Percentiles rank a stretch among this genome's conserved stretches.
phyloP scores from a whole-genome alignment of 2,329 filamentous ascomycete genomes.

The Neonectria faginata region DNA sequence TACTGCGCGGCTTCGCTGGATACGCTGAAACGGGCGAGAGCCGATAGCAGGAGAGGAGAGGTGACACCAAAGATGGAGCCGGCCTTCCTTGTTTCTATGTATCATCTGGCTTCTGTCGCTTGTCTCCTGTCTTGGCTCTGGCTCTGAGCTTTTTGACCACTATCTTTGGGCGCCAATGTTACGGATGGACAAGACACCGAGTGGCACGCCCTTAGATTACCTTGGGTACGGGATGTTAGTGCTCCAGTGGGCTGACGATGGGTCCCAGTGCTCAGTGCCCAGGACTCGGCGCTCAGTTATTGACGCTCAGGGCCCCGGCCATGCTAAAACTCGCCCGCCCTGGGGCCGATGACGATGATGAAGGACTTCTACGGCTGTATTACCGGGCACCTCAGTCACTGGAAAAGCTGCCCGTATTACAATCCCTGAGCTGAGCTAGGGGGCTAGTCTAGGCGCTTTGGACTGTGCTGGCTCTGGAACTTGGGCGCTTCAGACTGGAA shows the following conservation, averaged over 20 bases:
- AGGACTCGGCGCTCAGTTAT: neutral
- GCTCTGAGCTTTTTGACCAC: neutral
- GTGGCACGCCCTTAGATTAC: conserved; percentile 4
- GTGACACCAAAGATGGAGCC: neutral
- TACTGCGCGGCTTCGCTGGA: neutral
- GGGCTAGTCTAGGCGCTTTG: neutral
- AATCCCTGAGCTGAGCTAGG: neutral
- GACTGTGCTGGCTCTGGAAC: conserved; percentile 4
- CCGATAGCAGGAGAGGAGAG: neutral
- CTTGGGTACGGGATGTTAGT: neutral
- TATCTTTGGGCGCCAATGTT: conserved; percentile 4
- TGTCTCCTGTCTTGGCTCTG: neutral
- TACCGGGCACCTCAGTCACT: conserved; percentile 1
- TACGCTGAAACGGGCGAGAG: neutral
- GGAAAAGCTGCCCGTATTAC: neutral
- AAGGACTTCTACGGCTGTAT: neutral
- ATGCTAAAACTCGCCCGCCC: neutral
- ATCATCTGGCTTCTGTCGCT: neutral
- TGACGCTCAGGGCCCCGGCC: neutral
- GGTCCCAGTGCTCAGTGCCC: neutral
- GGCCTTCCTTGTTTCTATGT: neutral
- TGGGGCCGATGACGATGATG: neutral
- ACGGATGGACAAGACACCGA: neutral
- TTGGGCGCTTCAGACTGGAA: conserved; percentile 3
- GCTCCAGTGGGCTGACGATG: conserved; percentile 2